Conservation (phyloP, 495 filamentous ascomycete genomes). For the Hypoxylon cercidicola region DNA sequence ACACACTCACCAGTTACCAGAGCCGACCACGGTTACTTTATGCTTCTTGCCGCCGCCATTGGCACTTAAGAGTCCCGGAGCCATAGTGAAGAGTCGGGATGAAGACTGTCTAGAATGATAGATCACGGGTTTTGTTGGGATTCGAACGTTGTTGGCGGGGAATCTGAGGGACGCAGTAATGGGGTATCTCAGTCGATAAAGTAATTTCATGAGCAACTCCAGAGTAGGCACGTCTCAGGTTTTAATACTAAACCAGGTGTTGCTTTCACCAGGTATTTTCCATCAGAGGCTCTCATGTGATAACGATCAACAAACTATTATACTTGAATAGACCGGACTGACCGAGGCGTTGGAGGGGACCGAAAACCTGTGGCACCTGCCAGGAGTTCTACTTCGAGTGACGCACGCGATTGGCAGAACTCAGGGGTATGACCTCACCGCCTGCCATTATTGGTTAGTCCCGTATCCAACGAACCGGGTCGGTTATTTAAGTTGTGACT, state of each 20-base stretch:
- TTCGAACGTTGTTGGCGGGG: constrained; percentile 12
- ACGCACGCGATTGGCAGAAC: constrained; percentile 36
- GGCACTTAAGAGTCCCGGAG: constrained; percentile 41
- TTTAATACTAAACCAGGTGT: constrained; percentile 13
- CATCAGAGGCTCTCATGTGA: constrained; percentile 35
- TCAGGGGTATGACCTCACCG: constrained; percentile 21
- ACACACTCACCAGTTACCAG: constrained; percentile 86
- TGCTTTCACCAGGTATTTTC: constrained; percentile 6
- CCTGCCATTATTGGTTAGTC: constrained; percentile 13
- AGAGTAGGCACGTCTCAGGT: constrained; percentile 8
- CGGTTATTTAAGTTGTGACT: constrained; percentile 16
- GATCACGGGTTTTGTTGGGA: constrained; percentile 17
- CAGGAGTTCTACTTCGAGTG: constrained; percentile 15
- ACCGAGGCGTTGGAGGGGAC: constrained; percentile 29
- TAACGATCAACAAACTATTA: constrained; percentile 16
- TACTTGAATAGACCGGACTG: constrained; percentile 22
- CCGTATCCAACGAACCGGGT: constrained; percentile 29
- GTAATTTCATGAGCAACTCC: constrained; percentile 28
- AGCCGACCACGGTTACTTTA: constrained; percentile 94
- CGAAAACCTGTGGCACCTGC: constrained; percentile 33
- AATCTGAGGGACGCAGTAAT: constrained; percentile 28
- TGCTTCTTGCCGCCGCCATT: constrained; percentile 70
- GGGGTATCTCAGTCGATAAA: constrained; percentile 32
- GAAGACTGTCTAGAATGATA: constrained; percentile 16
- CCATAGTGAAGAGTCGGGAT: constrained; percentile 24